A percentile compares a stretch with the other conserved stretches of the same genome.
Conservation (phyloP, 805 yeast species). For the Kazachstania kunashirensis region DNA sequence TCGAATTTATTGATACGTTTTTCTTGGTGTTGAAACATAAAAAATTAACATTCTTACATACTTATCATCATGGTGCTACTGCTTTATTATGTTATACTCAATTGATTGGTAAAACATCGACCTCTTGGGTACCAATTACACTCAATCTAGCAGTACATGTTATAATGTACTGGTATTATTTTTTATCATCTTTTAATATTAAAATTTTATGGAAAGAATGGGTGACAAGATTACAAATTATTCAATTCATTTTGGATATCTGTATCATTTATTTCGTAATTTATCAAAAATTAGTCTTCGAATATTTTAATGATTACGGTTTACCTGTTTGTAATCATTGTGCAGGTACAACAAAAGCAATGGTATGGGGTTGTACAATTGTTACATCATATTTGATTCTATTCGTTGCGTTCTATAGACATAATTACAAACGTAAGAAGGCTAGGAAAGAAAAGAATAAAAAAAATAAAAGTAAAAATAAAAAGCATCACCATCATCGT, state of each 20-base stretch:
- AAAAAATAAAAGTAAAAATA: constrained; percentile 25
- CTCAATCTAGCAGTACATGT: constrained; percentile 89
- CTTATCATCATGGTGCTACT: constrained; percentile 97
- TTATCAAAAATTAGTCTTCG: constrained; percentile 41
- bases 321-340: constrained; percentile 58
- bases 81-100: constrained; percentile 91
- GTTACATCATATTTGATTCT: constrained; percentile 66
- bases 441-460: neutral
- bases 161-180: constrained; percentile 96
- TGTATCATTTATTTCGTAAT: constrained; percentile 87
- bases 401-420: constrained; percentile 70
- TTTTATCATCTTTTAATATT: constrained; percentile 82
- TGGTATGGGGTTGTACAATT: constrained; percentile 64
- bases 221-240: constrained; percentile 93
- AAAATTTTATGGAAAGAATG: constrained; percentile 99
- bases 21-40: constrained; percentile 86
- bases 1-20: constrained; percentile 83
- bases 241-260: constrained; percentile 84
- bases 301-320: constrained; percentile 9
- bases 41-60: constrained; percentile 84
- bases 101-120: constrained; percentile 78
- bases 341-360: constrained; percentile 65
- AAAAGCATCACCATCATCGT: neutral
- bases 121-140: constrained; percentile 89
- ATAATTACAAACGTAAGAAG: constrained; percentile 47